These are phyloP conservation scores for Nannizzia gypsea DNA, from an alignment of 2,329 filamentous ascomycete genomes.

Conservation along the genomic window DNA sequence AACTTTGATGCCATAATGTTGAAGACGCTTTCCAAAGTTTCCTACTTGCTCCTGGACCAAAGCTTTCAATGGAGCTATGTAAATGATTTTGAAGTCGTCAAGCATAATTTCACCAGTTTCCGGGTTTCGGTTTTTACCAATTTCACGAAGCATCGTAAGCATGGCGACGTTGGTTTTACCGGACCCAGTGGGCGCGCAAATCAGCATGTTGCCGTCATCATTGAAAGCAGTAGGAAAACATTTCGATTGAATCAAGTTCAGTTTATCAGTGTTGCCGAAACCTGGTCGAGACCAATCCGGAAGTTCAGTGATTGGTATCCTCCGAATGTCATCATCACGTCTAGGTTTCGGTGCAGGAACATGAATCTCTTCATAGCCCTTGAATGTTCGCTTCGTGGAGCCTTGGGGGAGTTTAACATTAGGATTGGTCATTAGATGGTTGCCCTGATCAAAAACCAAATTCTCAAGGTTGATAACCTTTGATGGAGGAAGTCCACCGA, in stretches of 20 bases:
- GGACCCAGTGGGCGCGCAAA: slow-evolving; percentile 92
- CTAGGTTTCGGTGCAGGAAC: slow-evolving; percentile 86
- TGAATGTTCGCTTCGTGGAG: slow-evolving; percentile 89
- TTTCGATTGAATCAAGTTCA: slow-evolving; percentile 92
- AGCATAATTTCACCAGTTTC: slow-evolving; percentile 87
- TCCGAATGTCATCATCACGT: slow-evolving; percentile 61
- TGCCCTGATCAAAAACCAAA: slow-evolving; percentile 91
- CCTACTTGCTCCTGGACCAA: slow-evolving; percentile 96
- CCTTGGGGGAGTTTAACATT: slow-evolving; percentile 89
- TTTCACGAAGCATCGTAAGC: slow-evolving; percentile 89
- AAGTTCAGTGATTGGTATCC: slow-evolving; percentile 74
- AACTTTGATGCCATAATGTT: slow-evolving; percentile 82
- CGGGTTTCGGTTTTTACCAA: slow-evolving; percentile 85
- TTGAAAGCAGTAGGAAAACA: slow-evolving; percentile 86
- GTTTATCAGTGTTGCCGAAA: slow-evolving; percentile 72
- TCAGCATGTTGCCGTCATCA: slow-evolving; percentile 92
- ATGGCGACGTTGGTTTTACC: slow-evolving; percentile 99
- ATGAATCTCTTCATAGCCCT: slow-evolving; percentile 97
- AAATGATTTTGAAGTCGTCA: slow-evolving; percentile 96
- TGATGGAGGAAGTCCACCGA: slow-evolving; percentile 74
- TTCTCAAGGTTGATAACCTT: slow-evolving; percentile 90
- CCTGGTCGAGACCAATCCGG: slow-evolving; percentile 84
- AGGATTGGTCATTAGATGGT: slow-evolving; percentile 98
- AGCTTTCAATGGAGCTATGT: slow-evolving; percentile 91
- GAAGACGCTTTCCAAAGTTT: slow-evolving; percentile 85